Evolutionary conservation across 805 yeast species (phyloP).

Genomic region (Lipomyces lipofer): DNA sequence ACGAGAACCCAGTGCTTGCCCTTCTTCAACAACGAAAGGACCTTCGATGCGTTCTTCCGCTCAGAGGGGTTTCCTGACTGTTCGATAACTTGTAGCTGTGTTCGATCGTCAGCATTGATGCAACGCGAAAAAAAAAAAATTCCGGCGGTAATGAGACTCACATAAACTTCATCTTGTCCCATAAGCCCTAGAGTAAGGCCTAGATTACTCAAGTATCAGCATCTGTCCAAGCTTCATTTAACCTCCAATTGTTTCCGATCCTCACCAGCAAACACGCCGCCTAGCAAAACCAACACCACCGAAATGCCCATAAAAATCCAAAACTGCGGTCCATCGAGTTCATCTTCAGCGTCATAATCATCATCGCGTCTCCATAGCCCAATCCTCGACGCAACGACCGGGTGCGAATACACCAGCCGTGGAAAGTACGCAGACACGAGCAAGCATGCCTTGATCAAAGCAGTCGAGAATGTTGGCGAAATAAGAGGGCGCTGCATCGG

Average conservation of each 20-base stretch:
- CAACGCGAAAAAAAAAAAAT: not conserved
- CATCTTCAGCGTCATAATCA: slow-evolving; percentile 31
- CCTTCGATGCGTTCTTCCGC: slow-evolving; percentile 66
- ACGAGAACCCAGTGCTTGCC: slow-evolving; percentile 98
- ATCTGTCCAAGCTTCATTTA: not conserved
- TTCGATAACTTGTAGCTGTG: slow-evolving; percentile 74
- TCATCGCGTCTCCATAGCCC: slow-evolving; percentile 11
- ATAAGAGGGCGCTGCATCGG: slow-evolving; percentile 22
- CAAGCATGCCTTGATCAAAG: slow-evolving; percentile 22
- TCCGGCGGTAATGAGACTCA: slow-evolving; percentile 11
- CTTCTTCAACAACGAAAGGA: slow-evolving; percentile 65
- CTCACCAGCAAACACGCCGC: slow-evolving; percentile 85
- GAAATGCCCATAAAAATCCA: slow-evolving; percentile 48
- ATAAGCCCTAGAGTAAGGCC: slow-evolving; percentile 83
- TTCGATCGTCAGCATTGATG: not conserved
- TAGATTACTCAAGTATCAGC: not conserved
- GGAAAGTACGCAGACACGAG: slow-evolving; percentile 22
- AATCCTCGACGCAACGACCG: no score
- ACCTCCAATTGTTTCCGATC: not conserved
- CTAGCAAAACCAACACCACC: slow-evolving; percentile 62
- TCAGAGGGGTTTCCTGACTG: slow-evolving; percentile 74
- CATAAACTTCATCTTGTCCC: slow-evolving; percentile 97
- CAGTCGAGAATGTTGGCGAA: slow-evolving; percentile 19
- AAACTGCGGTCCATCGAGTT: slow-evolving; percentile 30
- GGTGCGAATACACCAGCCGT: not conserved